A percentile compares a stretch with the other conserved stretches of the same genome.
Evolutionary conservation across 2,329 filamentous ascomycete genomes (phyloP).

Genomic region (Scedosporium apiospermum): DNA sequence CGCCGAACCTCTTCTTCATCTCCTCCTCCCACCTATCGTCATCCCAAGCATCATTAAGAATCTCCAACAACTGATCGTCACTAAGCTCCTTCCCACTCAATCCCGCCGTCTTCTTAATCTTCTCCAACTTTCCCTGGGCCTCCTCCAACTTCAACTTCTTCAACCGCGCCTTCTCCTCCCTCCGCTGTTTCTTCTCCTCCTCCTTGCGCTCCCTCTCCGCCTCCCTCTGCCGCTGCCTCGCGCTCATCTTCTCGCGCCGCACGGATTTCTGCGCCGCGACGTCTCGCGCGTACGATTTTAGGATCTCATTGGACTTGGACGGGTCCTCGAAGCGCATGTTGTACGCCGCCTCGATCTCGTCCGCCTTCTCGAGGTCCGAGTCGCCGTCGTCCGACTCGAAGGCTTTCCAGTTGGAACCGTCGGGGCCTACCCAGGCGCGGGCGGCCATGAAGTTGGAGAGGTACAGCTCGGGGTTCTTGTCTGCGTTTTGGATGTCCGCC

Average conservation of each 20-base stretch:
- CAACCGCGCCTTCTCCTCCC: constrained; percentile 73
- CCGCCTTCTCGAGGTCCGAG: constrained; percentile 62
- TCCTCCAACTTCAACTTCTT: constrained; percentile 86
- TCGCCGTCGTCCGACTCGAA: constrained; percentile 84
- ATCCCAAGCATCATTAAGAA: constrained; percentile 84
- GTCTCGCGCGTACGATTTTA: constrained; percentile 85
- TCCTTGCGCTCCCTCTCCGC: constrained; percentile 68
- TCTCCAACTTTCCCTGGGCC: constrained; percentile 73
- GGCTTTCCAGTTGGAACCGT: constrained; percentile 59
- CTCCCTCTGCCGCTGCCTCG: constrained; percentile 70
- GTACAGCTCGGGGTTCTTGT: constrained; percentile 84
- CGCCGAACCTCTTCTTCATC: constrained; percentile 81
- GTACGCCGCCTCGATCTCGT: constrained; percentile 86
- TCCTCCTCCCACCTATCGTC: constrained; percentile 83
- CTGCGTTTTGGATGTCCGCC: constrained; percentile 62
- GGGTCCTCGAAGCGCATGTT: constrained; percentile 96
- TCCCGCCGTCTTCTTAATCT: constrained; percentile 85
- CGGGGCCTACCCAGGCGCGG: constrained; percentile 71
- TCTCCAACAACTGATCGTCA: constrained; percentile 73
- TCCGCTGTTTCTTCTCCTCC: constrained; percentile 84
- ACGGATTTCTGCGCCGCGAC: constrained; percentile 74
- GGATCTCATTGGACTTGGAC: constrained; percentile 72
- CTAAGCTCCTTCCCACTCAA: constrained; percentile 55
- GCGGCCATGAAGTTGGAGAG: constrained; percentile 94
- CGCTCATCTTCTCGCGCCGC: constrained; percentile 69